These are phyloP conservation scores for Cantharellus cinnabarinus DNA, from an alignment of 768 basidiomycete genomes.

Conservation along the genomic window DNA sequence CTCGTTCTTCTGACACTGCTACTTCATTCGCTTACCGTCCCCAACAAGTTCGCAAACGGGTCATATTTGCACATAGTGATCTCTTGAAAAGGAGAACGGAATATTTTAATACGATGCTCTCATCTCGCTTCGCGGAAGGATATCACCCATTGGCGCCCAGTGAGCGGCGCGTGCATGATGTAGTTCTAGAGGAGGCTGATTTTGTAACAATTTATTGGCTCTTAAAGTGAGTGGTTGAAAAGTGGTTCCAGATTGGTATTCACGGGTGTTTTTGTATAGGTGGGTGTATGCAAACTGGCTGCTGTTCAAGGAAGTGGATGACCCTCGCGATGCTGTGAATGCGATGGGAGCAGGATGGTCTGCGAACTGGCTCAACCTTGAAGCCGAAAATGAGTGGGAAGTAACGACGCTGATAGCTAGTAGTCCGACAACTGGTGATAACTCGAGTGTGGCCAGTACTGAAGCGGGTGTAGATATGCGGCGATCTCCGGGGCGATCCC, in stretches of 20 bases:
- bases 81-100: constrained; percentile 55
- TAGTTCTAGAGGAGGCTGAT: constrained; percentile 61
- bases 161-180: constrained; percentile 37
- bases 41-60: constrained; percentile 39
- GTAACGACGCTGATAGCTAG: constrained; percentile 29
- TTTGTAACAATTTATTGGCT: constrained; percentile 43
- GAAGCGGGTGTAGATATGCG: background rate
- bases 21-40: constrained; percentile 15
- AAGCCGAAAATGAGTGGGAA: constrained; percentile 37
- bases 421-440: background rate
- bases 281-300: constrained; percentile 62
- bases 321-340: constrained; percentile 45
- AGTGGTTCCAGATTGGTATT: background rate
- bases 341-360: constrained; percentile 49
- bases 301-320: constrained; percentile 45
- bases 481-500: too few species aligned
- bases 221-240: background rate
- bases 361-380: constrained; percentile 30
- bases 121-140: constrained; percentile 49
- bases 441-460: background rate
- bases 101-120: constrained; percentile 57
- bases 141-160: constrained; percentile 16
- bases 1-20: constrained; percentile 18
- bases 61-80: constrained; percentile 62
- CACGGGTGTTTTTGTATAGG: constrained; percentile 38